These are phyloP conservation scores for Yamadazyma trypodendri DNA, from an alignment of 1,139 yeast species.

Conservation along the genomic window DNA sequence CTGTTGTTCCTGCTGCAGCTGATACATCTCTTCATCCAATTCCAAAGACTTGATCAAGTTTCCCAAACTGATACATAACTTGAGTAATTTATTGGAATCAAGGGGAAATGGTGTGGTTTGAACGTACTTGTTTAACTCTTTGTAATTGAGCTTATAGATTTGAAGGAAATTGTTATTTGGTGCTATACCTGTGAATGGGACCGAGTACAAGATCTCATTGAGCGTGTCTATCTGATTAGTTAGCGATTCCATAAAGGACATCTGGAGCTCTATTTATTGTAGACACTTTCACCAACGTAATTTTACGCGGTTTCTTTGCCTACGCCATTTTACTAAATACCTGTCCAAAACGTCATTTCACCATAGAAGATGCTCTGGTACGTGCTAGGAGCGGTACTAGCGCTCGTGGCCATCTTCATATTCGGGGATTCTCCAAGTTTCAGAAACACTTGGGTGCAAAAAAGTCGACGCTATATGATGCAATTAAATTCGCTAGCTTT, in stretches of 20 bases:
- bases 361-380: not conserved
- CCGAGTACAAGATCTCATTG: conserved; percentile 28
- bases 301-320: not conserved
- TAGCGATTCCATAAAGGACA: conserved; percentile 17
- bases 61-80: conserved; percentile 45
- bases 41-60: conserved; percentile 39
- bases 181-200: conserved; percentile 32
- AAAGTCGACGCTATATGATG: conserved; percentile 15
- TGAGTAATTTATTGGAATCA: conserved; percentile 38
- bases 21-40: conserved; percentile 34
- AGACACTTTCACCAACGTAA: too few species aligned
- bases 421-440: conserved; percentile 58
- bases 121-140: conserved; percentile 24
- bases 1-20: conserved; percentile 23
- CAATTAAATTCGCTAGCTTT: conserved; percentile 4
- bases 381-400: conserved; percentile 1
- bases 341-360: too few species aligned
- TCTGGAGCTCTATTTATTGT: not conserved
- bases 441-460: conserved; percentile 33
- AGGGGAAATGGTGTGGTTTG: conserved; percentile 29
- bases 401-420: conserved; percentile 20
- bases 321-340: too few species aligned
- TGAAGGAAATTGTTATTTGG: conserved; percentile 25
- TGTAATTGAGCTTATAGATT: conserved; percentile 32
- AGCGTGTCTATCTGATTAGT: conserved; percentile 30